Evolutionary conservation across 257 asterid genomes (phyloP), one percentile per base, ranked within the genome.

Genomic region (Petunia axillaris): DNA sequence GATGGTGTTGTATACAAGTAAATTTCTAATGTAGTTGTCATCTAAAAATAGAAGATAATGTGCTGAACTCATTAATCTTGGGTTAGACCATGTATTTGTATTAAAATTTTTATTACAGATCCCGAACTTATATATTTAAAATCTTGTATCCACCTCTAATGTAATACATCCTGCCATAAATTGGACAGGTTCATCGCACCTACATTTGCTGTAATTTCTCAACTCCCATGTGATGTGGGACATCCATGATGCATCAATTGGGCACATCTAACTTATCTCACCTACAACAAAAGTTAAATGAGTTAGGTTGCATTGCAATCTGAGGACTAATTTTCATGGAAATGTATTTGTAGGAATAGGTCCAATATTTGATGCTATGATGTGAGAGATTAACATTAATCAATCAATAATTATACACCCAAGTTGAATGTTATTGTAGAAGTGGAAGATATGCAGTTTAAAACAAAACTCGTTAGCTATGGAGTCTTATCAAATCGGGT

Each of bases 191-290:
- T 52, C 57, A 52, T 8, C 54, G 8, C 54, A 50, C 54, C 13
- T 50, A 67, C 55, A 67, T n/a, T 40, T 43, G 41, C 41, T 68
- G 10, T 68, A 16, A 68, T 68, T 58, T 44, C 76, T 68, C n/a
- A 16, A 44, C 41, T 44, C 8, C 10, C 57, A 43, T 68, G 76
- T 68, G 76, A 68, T 68, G 58, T 68, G 9, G 76, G 76, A 40
- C 7, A 68, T 68, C 76, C 39, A 67, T 67, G 25, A 25, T 25
- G 25, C 75, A 68, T 68, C 43, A 25, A 43, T 68, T 44, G 14
- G 76, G 46, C 58, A 68, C 1, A 68, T 44, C 25, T 25, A 25
- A 25, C 25, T 16, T 58, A 25, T 46, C 43, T 70, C 59, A 70
- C 41, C 59, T 70, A 70, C 77, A 48, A 9, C 9, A 25, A 5